phyloP scores from a whole-genome alignment of 2,329 filamentous ascomycete genomes.

The Colletotrichum sp. region DNA sequence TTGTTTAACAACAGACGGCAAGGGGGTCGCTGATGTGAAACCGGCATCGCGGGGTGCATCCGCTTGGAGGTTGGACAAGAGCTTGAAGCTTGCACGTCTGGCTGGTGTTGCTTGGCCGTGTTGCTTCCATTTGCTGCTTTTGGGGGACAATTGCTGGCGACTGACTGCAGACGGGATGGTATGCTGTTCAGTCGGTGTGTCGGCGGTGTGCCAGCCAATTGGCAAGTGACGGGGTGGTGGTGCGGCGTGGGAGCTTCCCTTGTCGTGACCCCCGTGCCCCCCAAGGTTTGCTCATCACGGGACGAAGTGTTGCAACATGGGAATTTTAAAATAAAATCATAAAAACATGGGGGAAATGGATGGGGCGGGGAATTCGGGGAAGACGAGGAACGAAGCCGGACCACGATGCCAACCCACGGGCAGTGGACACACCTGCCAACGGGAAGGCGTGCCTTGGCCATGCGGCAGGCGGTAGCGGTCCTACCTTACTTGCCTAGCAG shows the following conservation, averaged over 20 bases:
- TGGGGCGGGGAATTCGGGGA: slow-evolving; percentile 6
- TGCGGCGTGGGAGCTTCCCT: neutral
- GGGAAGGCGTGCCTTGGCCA: neutral
- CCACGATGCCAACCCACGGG: slow-evolving; percentile 4
- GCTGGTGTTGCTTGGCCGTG: neutral
- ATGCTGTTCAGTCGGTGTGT: neutral
- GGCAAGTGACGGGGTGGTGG: neutral
- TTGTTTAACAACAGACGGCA: neutral
- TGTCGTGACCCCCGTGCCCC: slow-evolving; percentile 3
- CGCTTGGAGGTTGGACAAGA: neutral
- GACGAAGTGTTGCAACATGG: slow-evolving; percentile 15
- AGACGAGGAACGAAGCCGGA: slow-evolving; percentile 7
- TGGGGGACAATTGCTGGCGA: neutral
- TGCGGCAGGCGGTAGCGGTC: neutral
- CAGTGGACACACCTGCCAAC: neutral
- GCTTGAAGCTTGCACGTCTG: neutral
- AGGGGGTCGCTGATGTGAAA: neutral
- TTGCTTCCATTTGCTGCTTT: neutral
- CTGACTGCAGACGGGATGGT: neutral
- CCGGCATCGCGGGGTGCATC: neutral
- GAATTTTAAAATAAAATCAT: neutral
- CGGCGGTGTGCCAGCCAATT: neutral
- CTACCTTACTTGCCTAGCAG: neutral
- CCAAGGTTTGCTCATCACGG: neutral
- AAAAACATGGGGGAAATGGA: slow-evolving; percentile 7